Evolutionary conservation across 1,284 basidiomycete genomes (phyloP), one percentile per base, ranked within the genome.

Genomic region (Fistulina hepatica): DNA sequence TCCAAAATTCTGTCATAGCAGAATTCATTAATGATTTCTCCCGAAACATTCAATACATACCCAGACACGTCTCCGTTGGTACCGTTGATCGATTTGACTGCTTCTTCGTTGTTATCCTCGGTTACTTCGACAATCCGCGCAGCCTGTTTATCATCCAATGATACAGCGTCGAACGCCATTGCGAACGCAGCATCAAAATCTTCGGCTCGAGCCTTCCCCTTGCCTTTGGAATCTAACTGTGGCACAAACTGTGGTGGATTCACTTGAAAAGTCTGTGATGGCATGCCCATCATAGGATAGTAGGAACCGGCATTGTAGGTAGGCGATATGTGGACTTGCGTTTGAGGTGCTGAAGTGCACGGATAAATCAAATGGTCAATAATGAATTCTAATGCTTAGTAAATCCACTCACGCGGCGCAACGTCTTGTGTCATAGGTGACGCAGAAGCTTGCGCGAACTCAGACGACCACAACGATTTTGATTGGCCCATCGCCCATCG

Each of bases 121-220:
- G 71, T 61, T 4, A 78, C 57, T 53, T 80, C 77, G 20, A 68
- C 73, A 11, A 80, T 71, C 24, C 63, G 54, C 6, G 73, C 65
- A 20, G 60, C 62, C 19, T 68, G 61, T 19, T 57, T 50, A 44
- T 73, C 63, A 17, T 50, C 42, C 9, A 64, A 54, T 24, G 55
- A 50, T 13, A 77, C 52, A 7, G 71, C 71, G 11, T 67, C 69
- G 24, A 63, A 59, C 4, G 69, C 64, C 49, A 80, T 67, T 12
- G 73, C 75, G 56, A 88, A 82, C 2, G 81, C 84, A 20, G 74
- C 74, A 48, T 83, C 82, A 50, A 83, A 89, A 56, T 85, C 84
- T 5, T 70, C 77, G 47, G 81, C 81, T 47, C 67, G 74, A 43
- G 65, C 71, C 54, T 80, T 88, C 13, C 76, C 81, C 58, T 81